Percentiles rank a stretch among this genome's conserved stretches.
Evolutionary conservation across 345 rosid genomes (phyloP).

Genomic region (Psidium guajava): DNA sequence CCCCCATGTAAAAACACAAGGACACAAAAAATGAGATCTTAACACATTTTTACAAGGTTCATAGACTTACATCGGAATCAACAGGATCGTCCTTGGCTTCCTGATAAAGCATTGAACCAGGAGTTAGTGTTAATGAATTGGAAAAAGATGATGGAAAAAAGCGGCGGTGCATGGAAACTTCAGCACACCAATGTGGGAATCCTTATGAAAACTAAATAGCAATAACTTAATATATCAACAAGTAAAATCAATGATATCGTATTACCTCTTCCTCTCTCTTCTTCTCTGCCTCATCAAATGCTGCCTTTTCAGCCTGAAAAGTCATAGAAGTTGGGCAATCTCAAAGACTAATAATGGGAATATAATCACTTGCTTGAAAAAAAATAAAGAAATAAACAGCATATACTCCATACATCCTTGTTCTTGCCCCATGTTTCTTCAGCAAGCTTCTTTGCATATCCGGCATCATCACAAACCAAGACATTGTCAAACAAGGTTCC

Average conservation of each 20-base stretch:
- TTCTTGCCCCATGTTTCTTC: conserved; percentile 96
- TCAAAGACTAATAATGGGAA: conserved; percentile 4
- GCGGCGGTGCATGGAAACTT: neutral
- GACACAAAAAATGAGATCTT: neutral
- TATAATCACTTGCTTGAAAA: neutral
- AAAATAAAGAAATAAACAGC: neutral
- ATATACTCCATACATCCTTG: conserved; percentile 59
- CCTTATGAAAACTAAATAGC: neutral
- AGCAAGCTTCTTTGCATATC: conserved; percentile 73
- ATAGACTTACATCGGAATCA: conserved; percentile 66
- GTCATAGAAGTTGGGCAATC: neutral
- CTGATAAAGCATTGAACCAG: conserved; percentile 21
- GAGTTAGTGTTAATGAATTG: neutral
- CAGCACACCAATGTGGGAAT: neutral
- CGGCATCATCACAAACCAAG: conserved; percentile 65
- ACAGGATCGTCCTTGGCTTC: conserved; percentile 52
- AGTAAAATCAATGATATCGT: neutral
- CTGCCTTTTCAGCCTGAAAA: conserved; percentile 89
- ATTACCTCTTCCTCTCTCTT: conserved; percentile 74
- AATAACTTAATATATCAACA: neutral
- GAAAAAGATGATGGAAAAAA: neutral
- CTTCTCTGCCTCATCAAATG: conserved; percentile 89
- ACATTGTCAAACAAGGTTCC: conserved; percentile 94
- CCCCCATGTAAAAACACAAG: neutral
- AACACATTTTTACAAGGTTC: neutral